A percentile compares a stretch with the other conserved stretches of the same genome.
These are phyloP conservation scores for Isatis lusitanica DNA, from an alignment of 441 rosid genomes.

Conservation along the genomic window DNA sequence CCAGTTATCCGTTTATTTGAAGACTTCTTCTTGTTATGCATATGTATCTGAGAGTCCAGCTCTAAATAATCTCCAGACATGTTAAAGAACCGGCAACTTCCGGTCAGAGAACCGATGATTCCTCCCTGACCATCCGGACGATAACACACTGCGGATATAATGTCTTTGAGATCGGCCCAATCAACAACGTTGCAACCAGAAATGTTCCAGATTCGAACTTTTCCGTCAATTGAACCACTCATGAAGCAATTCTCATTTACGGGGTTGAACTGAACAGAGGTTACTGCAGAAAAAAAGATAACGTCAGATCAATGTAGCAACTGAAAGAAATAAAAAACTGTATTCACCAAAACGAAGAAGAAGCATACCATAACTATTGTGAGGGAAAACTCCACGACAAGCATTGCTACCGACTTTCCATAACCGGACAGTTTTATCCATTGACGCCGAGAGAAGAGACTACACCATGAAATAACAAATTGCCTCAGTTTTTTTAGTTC, in stretches of 20 bases:
- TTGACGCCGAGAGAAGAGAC: constrained; percentile 39
- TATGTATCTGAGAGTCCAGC: constrained; percentile 61
- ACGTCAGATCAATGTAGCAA: constrained; percentile 8
- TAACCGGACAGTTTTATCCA: constrained; percentile 38
- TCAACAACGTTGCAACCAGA: constrained; percentile 71
- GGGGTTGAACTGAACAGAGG: constrained; percentile 89
- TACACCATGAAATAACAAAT: constrained; percentile 29
- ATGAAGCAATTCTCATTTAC: constrained; percentile 76
- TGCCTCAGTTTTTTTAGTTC: constrained; percentile 75
- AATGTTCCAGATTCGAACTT: constrained; percentile 92
- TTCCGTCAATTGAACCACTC: constrained; percentile 96
- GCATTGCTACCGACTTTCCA: constrained; percentile 38
- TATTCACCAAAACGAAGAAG: constrained; percentile 38
- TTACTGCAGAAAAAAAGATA: constrained; percentile 59
- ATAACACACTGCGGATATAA: constrained; percentile 88
- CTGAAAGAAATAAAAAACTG: constrained; percentile 34
- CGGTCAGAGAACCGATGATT: constrained; percentile 76
- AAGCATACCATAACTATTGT: constrained; percentile 38
- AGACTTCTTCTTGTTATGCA: constrained; percentile 66
- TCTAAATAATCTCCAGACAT: constrained; percentile 75
- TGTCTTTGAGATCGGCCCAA: constrained; percentile 76
- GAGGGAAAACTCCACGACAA: constrained; percentile 40
- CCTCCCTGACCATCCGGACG: constrained; percentile 93
- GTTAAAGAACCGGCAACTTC: constrained; percentile 75
- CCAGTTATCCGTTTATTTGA: constrained; percentile 75